Evolutionary conservation across 768 basidiomycete species (phyloP).

Genomic region (Auricularia sp.): DNA sequence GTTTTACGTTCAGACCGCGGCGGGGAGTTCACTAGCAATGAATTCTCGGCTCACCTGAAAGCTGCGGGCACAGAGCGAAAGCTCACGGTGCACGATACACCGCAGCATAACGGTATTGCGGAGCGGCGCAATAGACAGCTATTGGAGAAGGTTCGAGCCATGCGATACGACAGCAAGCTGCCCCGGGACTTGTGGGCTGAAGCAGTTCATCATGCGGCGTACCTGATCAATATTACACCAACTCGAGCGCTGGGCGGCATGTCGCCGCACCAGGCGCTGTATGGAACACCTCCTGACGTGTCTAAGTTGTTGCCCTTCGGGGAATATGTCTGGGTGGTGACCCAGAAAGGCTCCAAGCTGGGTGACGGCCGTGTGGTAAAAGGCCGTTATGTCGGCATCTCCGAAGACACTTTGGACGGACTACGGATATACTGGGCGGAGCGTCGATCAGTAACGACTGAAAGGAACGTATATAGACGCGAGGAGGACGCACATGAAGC

Average conservation of each 20-base stretch:
- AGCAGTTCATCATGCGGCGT: constrained; percentile 4
- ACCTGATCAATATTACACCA: not conserved
- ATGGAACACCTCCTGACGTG: not conserved
- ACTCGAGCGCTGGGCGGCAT: not conserved
- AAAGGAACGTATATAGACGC: no score
- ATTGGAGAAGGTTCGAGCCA: constrained; percentile 6
- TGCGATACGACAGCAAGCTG: constrained; percentile 9
- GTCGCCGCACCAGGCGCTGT: not conserved
- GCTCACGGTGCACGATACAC: not conserved
- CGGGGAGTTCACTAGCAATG: not conserved
- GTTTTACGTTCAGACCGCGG: constrained; percentile 5
- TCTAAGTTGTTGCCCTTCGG: not conserved
- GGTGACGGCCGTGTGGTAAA: no score
- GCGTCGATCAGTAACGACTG: no score
- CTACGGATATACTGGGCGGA: no score
- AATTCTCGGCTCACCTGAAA: not conserved
- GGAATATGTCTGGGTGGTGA: no score
- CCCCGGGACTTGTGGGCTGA: constrained; percentile 11
- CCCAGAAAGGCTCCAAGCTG: no score
- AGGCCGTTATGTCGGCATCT: no score
- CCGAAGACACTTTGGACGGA: no score
- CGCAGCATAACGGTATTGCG: constrained; percentile 18
- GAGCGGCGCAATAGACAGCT: constrained; percentile 14
- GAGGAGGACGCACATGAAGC: no score
- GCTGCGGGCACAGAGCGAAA: not conserved